Evolutionary conservation across 441 rosid species (phyloP), one percentile per base, ranked within the genome.

Genomic region (Jatropha multifida): DNA sequence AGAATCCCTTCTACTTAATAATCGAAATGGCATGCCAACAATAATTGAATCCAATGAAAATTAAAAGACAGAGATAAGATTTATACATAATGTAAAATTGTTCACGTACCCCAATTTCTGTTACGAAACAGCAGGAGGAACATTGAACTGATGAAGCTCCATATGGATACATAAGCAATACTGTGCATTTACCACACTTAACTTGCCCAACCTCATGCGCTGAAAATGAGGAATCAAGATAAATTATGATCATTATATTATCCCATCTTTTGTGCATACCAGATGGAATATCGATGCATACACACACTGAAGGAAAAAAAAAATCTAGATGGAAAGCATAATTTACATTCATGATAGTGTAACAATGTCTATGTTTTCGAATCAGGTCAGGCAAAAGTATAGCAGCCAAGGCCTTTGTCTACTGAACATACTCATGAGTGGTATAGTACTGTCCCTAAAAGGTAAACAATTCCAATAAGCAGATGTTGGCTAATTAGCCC

Each of bases 141-240:
- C 98, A 94, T 72, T 87, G 84, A 70, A 93, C 98, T n/a, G 90
- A 82, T 51, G 94, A 81, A 84, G 94, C 92, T 44, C 94, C 93
- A 76, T 83, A 88, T 0, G 93, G 94, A 73, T 93, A 94, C 92
- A 94, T 90, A 74, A 94, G 79, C 67, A 93, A 84, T 62, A 83
- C 37, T 17, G 80, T 68, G 82, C 97, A 94, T 64, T 79, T 79
- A 46, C 76, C 82, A 54, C 96, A 92, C 41, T 77, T 86, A 26
- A 93, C 94, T 81, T 85, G 86, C 74, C 97, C 97, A 81, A 93
- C 88, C 81, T 89, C 86, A 69, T 79, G 84, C 77, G 94, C 97
- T 94, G 90, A 76, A 76, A 76, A 74, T 75, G 78, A 64, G 40
- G 14, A 6, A 73, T 48, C 72, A 23, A 2, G 23, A 65, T 37